These are phyloP conservation scores for Corchorus capsularis DNA, from an alignment of 345 rosid species.

Conservation along the genomic window DNA sequence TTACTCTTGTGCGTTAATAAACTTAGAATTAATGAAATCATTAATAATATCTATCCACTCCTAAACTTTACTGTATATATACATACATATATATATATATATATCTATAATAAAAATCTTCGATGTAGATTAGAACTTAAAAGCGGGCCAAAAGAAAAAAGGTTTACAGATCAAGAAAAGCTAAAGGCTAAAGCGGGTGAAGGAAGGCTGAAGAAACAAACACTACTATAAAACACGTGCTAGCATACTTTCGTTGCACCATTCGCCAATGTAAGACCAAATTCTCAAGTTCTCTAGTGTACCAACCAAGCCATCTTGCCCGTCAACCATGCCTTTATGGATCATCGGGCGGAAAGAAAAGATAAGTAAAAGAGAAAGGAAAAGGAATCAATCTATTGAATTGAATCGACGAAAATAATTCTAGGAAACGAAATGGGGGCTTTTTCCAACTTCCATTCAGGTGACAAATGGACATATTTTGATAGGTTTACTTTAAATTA, in stretches of 20 bases:
- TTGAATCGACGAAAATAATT: not conserved
- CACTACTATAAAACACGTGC: not conserved
- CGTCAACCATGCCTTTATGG: not conserved
- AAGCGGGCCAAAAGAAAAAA: not conserved
- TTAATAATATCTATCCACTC: too few relatives aligned
- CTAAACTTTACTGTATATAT: too few relatives aligned
- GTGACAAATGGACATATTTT: too few relatives aligned
- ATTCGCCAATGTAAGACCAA: not conserved
- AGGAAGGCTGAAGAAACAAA: not conserved
- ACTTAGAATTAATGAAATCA: too few relatives aligned
- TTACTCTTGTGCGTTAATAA: too few relatives aligned
- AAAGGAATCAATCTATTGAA: not conserved
- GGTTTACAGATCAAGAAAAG: not conserved
- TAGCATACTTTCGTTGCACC: not conserved
- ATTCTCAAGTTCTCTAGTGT: not conserved
- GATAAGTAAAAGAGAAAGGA: not conserved
- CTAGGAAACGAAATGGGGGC: not conserved
- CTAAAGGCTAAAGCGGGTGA: too few relatives aligned
- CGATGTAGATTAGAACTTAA: not conserved
- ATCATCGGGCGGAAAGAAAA: not conserved
- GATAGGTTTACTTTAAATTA: too few relatives aligned
- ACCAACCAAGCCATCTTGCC: not conserved
- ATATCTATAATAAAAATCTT: not conserved
- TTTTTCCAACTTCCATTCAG: too few relatives aligned
- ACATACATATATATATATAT: too few relatives aligned